Percentiles rank a stretch among this genome's conserved stretches.
These are phyloP conservation scores for Amylocystis lapponica DNA, from an alignment of 768 basidiomycete genomes.

Conservation along the genomic window DNA sequence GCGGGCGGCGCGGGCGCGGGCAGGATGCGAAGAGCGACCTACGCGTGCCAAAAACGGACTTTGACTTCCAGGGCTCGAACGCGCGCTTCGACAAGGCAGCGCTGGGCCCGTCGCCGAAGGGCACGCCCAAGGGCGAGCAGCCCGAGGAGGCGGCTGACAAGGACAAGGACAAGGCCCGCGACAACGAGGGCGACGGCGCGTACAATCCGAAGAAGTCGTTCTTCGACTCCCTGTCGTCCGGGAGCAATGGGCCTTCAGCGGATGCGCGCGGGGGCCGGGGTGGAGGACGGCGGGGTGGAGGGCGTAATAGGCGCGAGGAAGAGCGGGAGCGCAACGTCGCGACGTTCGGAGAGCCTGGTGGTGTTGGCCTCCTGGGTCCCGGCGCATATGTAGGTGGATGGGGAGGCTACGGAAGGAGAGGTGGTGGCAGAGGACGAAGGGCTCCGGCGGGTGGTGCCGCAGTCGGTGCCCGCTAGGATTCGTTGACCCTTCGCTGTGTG, in stretches of 20 bases:
- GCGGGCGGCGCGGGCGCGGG: conserved; percentile 35
- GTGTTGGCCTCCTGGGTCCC: conserved; percentile 71
- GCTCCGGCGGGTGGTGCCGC: conserved; percentile 14
- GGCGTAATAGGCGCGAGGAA: conserved; percentile 71
- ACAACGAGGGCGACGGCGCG: conserved; percentile 37
- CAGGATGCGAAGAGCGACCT: conserved; percentile 31
- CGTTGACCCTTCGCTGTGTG: background rate
- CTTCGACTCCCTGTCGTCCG: conserved; percentile 66
- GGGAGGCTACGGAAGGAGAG: conserved; percentile 60
- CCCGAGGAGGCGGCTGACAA: conserved; percentile 27
- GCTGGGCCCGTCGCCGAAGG: conserved; percentile 25
- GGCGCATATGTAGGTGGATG: conserved; percentile 76
- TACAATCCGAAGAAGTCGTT: conserved; percentile 79
- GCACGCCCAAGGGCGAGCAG: conserved; percentile 21
- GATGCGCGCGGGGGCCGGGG: conserved; percentile 41
- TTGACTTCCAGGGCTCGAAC: conserved; percentile 76
- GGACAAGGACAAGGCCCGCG: conserved; percentile 23
- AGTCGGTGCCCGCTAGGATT: conserved; percentile 7
- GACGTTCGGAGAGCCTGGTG: conserved; percentile 84
- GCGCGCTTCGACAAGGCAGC: conserved; percentile 77
- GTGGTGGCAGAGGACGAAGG: conserved; percentile 36
- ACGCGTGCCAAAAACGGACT: conserved; percentile 69
- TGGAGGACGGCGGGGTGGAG: conserved; percentile 41
- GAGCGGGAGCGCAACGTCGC: conserved; percentile 81
- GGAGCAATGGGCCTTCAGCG: conserved; percentile 31